Conservation (phyloP, 2,329 filamentous ascomycete genomes). For the Dactylellina sp. region DNA sequence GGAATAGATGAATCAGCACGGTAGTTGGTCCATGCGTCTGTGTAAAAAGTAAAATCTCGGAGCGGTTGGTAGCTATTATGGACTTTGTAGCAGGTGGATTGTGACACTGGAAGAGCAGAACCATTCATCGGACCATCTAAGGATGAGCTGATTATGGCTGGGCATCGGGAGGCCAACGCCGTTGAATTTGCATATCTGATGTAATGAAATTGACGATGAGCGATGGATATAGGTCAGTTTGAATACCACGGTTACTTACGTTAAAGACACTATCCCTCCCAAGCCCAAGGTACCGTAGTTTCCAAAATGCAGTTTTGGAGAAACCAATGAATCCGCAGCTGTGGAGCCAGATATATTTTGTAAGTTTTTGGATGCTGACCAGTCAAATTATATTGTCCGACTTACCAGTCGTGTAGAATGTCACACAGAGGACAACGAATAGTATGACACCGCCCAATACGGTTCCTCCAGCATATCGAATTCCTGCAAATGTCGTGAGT, state of each 20-base stretch:
- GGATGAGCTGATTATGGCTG: conserved; percentile 44
- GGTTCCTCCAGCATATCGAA: conserved; percentile 41
- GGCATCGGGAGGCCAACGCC: conserved; percentile 44
- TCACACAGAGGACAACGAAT: conserved; percentile 47
- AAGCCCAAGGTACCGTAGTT: conserved; percentile 62
- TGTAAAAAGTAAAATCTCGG: conserved; percentile 52
- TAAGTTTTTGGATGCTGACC: not conserved
- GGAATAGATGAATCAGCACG: conserved; percentile 38
- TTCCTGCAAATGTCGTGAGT: conserved; percentile 28
- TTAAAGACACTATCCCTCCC: conserved; percentile 24
- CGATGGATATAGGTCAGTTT: not conserved
- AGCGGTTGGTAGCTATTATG: conserved; percentile 54
- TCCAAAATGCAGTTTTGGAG: conserved; percentile 76
- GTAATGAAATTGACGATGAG: conserved; percentile 2
- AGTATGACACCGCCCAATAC: conserved; percentile 39
- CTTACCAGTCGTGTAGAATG: conserved; percentile 51
- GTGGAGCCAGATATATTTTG: conserved; percentile 67
- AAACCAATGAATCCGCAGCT: conserved; percentile 79
- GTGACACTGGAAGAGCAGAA: conserved; percentile 46
- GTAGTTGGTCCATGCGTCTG: conserved; percentile 44
- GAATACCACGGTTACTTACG: conserved; percentile 30
- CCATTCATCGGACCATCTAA: conserved; percentile 52
- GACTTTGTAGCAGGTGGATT: conserved; percentile 50
- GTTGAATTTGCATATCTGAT: conserved; percentile 52
- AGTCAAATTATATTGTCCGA: not conserved